Conservation (phyloP, 1,139 yeast species). For the Nakaseomyces uthaithaninus region DNA sequence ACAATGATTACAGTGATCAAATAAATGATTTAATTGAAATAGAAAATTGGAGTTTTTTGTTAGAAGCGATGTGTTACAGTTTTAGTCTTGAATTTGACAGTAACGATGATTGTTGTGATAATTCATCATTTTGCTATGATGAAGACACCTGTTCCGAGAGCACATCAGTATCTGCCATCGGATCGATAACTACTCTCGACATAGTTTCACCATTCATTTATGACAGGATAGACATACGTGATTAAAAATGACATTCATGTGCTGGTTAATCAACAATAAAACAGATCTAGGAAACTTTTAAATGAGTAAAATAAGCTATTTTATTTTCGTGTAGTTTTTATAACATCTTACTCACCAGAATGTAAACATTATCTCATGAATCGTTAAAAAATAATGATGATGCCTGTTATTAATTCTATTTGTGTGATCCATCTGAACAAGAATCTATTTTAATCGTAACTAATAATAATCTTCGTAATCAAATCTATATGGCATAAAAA, state of each 20-base stretch:
- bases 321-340: too few species aligned
- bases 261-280: background rate
- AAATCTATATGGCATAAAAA: constrained; percentile 82
- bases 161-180: constrained; percentile 8
- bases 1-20: constrained; percentile 27
- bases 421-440: too few species aligned
- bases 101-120: constrained; percentile 19
- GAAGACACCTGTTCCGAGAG: background rate
- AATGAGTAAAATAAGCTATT: background rate
- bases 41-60: constrained; percentile 23
- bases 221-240: background rate
- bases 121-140: background rate
- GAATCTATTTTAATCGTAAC: too few species aligned
- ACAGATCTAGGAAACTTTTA: background rate
- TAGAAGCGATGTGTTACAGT: constrained; percentile 29
- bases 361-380: too few species aligned
- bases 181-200: constrained; percentile 13
- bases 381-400: too few species aligned
- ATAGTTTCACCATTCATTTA: constrained; percentile 10
- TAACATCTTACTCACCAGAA: too few species aligned
- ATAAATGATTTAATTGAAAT: constrained; percentile 29
- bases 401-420: too few species aligned
- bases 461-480: constrained; percentile 29
- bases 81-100: constrained; percentile 29
- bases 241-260: too few species aligned